These are phyloP conservation scores for Cryptomeria japonica DNA, from an alignment of 75 land plant genomes.

Conservation along the genomic window DNA sequence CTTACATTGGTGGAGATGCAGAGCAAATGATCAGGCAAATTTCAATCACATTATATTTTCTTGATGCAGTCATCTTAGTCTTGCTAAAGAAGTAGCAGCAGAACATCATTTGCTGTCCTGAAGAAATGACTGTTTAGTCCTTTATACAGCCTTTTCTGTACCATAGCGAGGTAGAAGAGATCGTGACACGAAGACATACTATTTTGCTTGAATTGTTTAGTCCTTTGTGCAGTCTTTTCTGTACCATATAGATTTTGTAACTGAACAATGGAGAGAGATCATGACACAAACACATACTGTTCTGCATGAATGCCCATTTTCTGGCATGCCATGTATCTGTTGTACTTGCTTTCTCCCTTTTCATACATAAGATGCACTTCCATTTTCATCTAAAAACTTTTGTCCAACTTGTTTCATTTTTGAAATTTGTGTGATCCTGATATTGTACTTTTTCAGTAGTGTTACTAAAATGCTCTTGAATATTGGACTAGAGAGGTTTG, in stretches of 20 bases:
- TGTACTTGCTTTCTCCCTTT: not conserved
- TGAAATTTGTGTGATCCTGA: not conserved
- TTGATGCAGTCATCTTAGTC: not conserved
- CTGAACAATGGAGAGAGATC: not conserved
- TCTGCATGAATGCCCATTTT: not conserved
- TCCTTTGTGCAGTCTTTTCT: not conserved
- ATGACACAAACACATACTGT: not conserved
- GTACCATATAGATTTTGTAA: not conserved
- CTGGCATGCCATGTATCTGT: not conserved
- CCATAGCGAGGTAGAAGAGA: not conserved
- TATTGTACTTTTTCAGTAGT: too few species aligned
- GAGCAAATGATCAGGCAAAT: not conserved
- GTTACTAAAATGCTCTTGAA: not conserved
- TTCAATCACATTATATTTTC: not conserved
- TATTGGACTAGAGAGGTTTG: not conserved
- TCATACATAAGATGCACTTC: not conserved
- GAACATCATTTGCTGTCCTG: not conserved
- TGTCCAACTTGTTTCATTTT: not conserved
- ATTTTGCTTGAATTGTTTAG: not conserved
- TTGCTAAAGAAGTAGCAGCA: not conserved
- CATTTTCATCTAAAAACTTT: not conserved
- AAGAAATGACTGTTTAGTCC: not conserved
- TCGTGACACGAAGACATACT: not conserved
- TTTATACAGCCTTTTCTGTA: not conserved
- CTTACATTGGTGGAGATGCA: constrained; percentile 45